Percentiles rank a stretch among this genome's conserved stretches.
Evolutionary conservation across 2,329 filamentous ascomycete genomes (phyloP).

Genomic region (Didymella sp.): DNA sequence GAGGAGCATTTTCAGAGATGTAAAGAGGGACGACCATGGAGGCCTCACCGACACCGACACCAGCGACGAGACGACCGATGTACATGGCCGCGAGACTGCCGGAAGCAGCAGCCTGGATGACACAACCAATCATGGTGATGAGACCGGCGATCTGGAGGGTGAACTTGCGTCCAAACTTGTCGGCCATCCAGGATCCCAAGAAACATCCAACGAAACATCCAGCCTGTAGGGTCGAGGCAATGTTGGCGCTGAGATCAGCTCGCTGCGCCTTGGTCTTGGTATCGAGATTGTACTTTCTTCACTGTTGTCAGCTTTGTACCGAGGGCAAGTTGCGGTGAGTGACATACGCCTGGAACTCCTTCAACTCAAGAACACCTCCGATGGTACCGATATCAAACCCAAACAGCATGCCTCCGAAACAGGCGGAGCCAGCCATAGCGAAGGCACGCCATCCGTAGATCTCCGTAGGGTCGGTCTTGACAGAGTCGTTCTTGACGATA

Average conservation of each 20-base stretch:
- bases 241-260: conserved; percentile 68
- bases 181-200: conserved; percentile 62
- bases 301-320: conserved; percentile 4
- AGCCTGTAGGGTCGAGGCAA: conserved; percentile 74
- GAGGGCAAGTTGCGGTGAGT: background rate
- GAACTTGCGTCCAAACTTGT: conserved; percentile 62
- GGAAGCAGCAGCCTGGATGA: conserved; percentile 68
- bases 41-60: conserved; percentile 59
- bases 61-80: conserved; percentile 65
- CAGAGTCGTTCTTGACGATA: conserved; percentile 73
- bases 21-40: conserved; percentile 67
- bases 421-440: conserved; percentile 68
- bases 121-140: conserved; percentile 66
- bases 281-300: conserved; percentile 62
- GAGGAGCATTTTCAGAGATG: conserved; percentile 66
- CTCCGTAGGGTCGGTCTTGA: conserved; percentile 70
- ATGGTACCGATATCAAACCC: conserved; percentile 73
- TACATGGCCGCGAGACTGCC: conserved; percentile 70
- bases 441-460: conserved; percentile 76
- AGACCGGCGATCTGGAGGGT: conserved; percentile 64
- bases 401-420: conserved; percentile 74
- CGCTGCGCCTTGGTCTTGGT: conserved; percentile 50
- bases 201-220: conserved; percentile 72
- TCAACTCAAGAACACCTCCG: conserved; percentile 69
- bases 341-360: conserved; percentile 62